Base-by-base conservation (phyloP, 225 moss, liverwort and hornwort genomes). In the Sphagnum tenellum region DNA sequence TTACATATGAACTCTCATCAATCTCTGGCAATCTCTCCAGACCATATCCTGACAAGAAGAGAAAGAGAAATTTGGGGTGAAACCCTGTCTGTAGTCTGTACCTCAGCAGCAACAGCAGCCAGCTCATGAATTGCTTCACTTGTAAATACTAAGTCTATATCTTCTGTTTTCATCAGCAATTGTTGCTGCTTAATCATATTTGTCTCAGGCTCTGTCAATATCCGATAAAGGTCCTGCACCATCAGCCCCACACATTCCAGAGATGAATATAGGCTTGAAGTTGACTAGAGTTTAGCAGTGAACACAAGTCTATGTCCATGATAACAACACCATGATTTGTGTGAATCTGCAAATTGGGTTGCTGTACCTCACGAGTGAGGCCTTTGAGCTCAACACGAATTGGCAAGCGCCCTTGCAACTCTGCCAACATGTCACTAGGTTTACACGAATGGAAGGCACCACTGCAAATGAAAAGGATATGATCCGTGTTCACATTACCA, bases 121-220 rank as follows among this genome's bases (percentile, higher is more conserved):
- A 93, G 77, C 64, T 93, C 89, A 64, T 89, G 71, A 63, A 93
- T 89, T 13, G 93, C 89, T 48, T 86, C 88, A 64, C 88, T 86
- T 48, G 93, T 93, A 67, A 93, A 93, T 10, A 93, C 70, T 72
- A 93, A 76, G 63, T 89, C 81, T 67, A 93, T 82, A 54, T 82
- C 77, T 67, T 93, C 89, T 44, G 93, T 93, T 76, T 88, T 93
- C 93, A 93, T 89, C 29, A 93, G 71, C 29, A 93, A 74, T 75
- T 93, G 93, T 67, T 93, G 93, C 73, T 93, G 93, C 69, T 79
- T 84, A 70, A 93, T 86, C 93, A 93, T 93, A 56, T 90, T 93
- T 47, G 88, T 93, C 76, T 93, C 93, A 8, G 93, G 93, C 67
- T 93, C 93, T 29, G 88, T 93, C 76, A 93, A 83, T 75, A 93